A percentile compares a stretch with the other conserved stretches of the same genome.
phyloP scores from a whole-genome alignment of 164 flowering plant species.

The Tetrastigma voinierianum region DNA sequence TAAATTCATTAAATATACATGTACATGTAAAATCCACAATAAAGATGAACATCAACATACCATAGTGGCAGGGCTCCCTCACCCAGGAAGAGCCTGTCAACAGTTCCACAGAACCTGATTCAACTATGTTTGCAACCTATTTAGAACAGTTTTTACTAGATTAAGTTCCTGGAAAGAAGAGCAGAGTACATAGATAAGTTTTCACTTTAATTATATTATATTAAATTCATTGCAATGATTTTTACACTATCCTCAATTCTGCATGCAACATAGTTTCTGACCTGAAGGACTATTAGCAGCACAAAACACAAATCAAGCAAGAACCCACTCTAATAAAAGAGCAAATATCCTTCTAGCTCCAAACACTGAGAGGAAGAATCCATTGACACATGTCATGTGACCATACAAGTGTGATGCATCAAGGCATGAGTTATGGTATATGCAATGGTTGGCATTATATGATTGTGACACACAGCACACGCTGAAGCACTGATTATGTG shows the following conservation, averaged over 20 bases:
- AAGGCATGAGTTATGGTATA: too few species aligned
- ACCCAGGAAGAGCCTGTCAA: slow-evolving; percentile 87
- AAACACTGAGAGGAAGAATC: too few species aligned
- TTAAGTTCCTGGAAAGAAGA: slow-evolving; percentile 61
- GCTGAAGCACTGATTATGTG: too few species aligned
- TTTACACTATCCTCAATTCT: neutral
- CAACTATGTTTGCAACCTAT: slow-evolving; percentile 85
- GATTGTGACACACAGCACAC: too few species aligned
- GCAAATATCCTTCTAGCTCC: too few species aligned
- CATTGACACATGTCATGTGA: too few species aligned
- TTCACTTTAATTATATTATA: neutral
- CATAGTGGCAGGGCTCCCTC: slow-evolving; percentile 88
- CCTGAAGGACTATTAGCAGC: neutral
- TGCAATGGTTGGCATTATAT: too few species aligned
- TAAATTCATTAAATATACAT: neutral
- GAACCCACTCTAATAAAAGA: too few species aligned
- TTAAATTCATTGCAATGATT: too few species aligned
- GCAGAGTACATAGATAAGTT: slow-evolving; percentile 1
- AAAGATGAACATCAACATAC: slow-evolving; percentile 29
- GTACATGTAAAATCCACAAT: neutral
- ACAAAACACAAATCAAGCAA: too few species aligned
- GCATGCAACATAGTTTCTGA: neutral
- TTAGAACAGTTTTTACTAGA: slow-evolving; percentile 74
- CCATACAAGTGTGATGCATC: too few species aligned
- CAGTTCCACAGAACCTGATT: slow-evolving; percentile 84